Evolutionary conservation across 345 rosid genomes (phyloP), one percentile per base, ranked within the genome.

Genomic region (Citrus maxima): DNA sequence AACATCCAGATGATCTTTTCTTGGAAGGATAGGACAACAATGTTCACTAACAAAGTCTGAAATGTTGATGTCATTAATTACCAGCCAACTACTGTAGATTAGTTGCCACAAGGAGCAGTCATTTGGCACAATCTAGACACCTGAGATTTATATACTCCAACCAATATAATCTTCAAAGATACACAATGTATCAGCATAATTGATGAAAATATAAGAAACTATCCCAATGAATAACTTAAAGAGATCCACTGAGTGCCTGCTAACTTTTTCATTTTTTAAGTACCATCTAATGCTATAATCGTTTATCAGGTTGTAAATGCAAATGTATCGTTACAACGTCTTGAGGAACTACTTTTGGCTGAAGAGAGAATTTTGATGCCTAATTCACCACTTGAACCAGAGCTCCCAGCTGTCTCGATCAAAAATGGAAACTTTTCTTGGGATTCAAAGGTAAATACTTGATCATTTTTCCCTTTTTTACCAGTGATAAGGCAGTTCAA

Each of bases 341-440:
- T 96, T 78, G 93, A 96, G 80, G 98, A 94, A 81, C 89, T 94
- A 38, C 85, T 94, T 82, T 72, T 94, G 85, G 81, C 95, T 18
- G 98, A 94, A 75, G 99, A 94, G 88, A 90, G 97, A 84, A 77
- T 83, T 86, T 87, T 96, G 73, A 81, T 80, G 63, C 91, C 87
- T 72, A 96, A 96, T 75, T 95, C 97, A 75, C 95, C 98, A 49
- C 90, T 89, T 85, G 88, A 89, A 75, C 90, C 88, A 38, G 93
- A 84, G 66, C 84, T 82, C 85, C 93, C 99, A 54, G 92, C 97
- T 74, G 86, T 96, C 81, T 93, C 93, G 51, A 94, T 96, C 21
- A 88, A 88, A 86, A 77, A 91, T 81, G 99, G 99, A 67, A 70
- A 76, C 74, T 96, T 94, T 83, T 94, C 95, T 66, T 96, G 99